Conservation (phyloP, 169 alveolate genomes). For the Hepatocystis sp. region DNA sequence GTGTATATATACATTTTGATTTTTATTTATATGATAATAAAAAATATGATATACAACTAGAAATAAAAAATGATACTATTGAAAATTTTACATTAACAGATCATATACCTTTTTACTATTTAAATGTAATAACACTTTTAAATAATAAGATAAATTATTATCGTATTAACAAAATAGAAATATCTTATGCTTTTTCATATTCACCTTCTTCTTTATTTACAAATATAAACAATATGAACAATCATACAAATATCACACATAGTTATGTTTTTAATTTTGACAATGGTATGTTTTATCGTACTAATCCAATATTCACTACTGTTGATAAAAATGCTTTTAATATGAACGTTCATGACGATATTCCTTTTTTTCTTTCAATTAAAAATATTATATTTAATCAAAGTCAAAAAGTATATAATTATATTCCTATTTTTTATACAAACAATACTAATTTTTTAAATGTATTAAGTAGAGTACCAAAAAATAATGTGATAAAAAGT, state of each 20-base stretch:
- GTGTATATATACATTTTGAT: slow-evolving; percentile 11
- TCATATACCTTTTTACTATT: slow-evolving; percentile 6
- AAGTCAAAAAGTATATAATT: slow-evolving; percentile 43
- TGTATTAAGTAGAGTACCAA: slow-evolving; percentile 4
- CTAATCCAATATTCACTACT: slow-evolving; percentile 9
- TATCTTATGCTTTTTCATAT: slow-evolving; percentile 20
- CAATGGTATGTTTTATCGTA: too few species aligned
- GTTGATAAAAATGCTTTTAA: background rate
- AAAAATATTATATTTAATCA: slow-evolving; percentile 23
- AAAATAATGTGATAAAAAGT: background rate
- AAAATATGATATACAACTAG: slow-evolving; percentile 21
- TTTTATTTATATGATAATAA: slow-evolving; percentile 27
- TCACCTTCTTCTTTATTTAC: too few species aligned
- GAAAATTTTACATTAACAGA: background rate
- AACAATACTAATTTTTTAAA: slow-evolving; percentile 13
- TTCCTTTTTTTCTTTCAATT: slow-evolving; percentile 46
- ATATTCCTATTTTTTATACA: slow-evolving; percentile 39
- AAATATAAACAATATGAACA: too few species aligned
- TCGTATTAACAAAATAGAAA: slow-evolving; percentile 63
- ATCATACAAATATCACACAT: too few species aligned
- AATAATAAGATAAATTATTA: slow-evolving; percentile 33
- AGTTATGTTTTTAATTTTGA: too few species aligned
- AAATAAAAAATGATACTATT: slow-evolving; percentile 18
- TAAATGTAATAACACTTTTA: slow-evolving; percentile 36
- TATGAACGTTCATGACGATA: background rate